phyloP scores from a whole-genome alignment of 257 asterid species.

The Jaltomata sinuosa region DNA sequence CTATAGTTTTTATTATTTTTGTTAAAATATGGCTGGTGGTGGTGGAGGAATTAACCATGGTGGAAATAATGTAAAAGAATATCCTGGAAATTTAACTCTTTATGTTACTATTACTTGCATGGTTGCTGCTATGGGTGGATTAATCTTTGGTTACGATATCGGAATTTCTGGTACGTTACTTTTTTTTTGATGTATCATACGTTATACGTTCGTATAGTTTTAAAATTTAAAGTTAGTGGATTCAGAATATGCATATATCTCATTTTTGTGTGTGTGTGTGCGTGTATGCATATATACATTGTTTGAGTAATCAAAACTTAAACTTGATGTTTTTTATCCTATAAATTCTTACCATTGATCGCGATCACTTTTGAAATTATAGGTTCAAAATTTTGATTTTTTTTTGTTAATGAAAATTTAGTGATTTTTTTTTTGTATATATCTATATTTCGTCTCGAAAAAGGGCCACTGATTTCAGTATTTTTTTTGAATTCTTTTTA shows the following conservation, averaged over 20 bases:
- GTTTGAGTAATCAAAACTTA: no score
- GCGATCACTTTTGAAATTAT: background rate
- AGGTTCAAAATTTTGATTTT: background rate
- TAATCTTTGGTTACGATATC: conserved; percentile 78
- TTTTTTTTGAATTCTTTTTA: no score
- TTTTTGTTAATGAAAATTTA: background rate
- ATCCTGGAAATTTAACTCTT: conserved; percentile 67
- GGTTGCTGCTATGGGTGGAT: conserved; percentile 92
- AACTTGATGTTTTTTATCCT: background rate
- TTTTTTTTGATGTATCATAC: no score
- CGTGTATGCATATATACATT: no score
- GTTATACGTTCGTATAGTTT: no score
- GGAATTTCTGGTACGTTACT: conserved; percentile 66
- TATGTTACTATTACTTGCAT: conserved; percentile 61
- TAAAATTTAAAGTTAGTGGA: background rate
- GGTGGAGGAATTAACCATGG: conserved; percentile 60
- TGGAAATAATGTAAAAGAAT: conserved; percentile 35
- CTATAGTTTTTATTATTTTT: background rate
- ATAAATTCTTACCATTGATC: background rate
- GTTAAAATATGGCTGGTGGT: conserved; percentile 65
- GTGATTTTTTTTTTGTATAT: background rate
- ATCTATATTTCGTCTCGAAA: no score
- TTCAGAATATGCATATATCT: background rate
- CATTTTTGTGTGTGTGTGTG: background rate
- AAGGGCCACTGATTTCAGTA: no score